A percentile compares a stretch with the other conserved stretches of the same genome.
Conservation (phyloP, 2,329 filamentous ascomycete species). For the Aspergillus fijiensis region DNA sequence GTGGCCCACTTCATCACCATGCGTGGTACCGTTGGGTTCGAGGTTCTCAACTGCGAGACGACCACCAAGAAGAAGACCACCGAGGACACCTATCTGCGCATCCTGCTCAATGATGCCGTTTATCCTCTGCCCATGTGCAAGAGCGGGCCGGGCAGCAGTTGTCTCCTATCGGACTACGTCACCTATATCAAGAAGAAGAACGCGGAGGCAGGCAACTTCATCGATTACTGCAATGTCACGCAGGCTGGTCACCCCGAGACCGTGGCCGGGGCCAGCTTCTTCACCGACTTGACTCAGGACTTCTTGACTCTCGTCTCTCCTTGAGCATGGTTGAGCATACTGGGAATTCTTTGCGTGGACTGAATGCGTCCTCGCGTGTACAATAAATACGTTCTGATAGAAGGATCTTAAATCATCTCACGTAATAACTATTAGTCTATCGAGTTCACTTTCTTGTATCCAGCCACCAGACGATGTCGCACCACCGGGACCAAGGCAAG, state of each 20-base stretch:
- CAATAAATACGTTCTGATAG: no score
- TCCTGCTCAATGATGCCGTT: conserved; percentile 62
- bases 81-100: conserved; percentile 50
- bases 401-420: no score
- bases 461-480: background rate
- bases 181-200: conserved; percentile 49
- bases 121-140: conserved; percentile 59
- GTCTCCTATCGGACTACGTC: conserved; percentile 49
- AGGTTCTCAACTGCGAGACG: conserved; percentile 56
- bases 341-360: no score
- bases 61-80: conserved; percentile 10
- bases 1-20: conserved; percentile 55
- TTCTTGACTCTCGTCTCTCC: conserved; percentile 31
- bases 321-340: conserved; percentile 9
- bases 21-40: conserved; percentile 65
- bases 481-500: background rate
- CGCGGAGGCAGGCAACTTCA: conserved; percentile 52
- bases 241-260: conserved; percentile 15
- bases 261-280: conserved; percentile 25
- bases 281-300: conserved; percentile 28
- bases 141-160: conserved; percentile 57
- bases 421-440: no score
- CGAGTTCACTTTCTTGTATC: background rate
- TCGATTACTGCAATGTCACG: conserved; percentile 22
- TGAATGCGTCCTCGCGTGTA: no score